Conservation (phyloP, 306 rosid species). For the Acacia crassicarpa region DNA sequence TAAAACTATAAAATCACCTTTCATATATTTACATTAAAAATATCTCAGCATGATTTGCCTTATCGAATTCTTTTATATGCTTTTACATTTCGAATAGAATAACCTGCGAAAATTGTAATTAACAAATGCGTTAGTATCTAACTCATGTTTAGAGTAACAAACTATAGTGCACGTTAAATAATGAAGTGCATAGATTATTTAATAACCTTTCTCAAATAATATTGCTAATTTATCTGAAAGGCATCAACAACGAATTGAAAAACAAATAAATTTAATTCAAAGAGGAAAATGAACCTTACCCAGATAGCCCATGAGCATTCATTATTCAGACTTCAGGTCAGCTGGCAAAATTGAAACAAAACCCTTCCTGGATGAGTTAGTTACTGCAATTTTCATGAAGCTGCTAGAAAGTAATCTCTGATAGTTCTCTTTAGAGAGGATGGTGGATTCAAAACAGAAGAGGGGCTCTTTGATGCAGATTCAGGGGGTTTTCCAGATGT, state of each 20-base stretch:
- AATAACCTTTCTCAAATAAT: neutral
- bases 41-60: neutral
- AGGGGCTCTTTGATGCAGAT: slow-evolving; percentile 76
- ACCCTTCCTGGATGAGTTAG: neutral
- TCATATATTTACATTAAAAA: neutral
- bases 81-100: slow-evolving; percentile 15
- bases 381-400: slow-evolving; percentile 36
- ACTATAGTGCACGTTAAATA: neutral
- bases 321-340: neutral
- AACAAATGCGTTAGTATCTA: neutral
- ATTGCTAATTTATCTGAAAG: neutral
- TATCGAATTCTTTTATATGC: slow-evolving; percentile 23
- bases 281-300: slow-evolving; percentile 38
- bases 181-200: neutral
- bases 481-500: slow-evolving; percentile 75
- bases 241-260: neutral
- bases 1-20: slow-evolving; percentile 1
- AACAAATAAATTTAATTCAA: neutral
- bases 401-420: slow-evolving; percentile 71
- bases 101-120: slow-evolving; percentile 39
- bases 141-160: neutral
- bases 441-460: slow-evolving; percentile 89
- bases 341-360: slow-evolving; percentile 4
- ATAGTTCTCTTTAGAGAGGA: slow-evolving; percentile 84
- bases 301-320: neutral